A percentile compares a stretch with the other conserved stretches of the same genome.
Evolutionary conservation across 2,329 filamentous ascomycete species (phyloP).

Genomic region (Sporothrix globosa): DNA sequence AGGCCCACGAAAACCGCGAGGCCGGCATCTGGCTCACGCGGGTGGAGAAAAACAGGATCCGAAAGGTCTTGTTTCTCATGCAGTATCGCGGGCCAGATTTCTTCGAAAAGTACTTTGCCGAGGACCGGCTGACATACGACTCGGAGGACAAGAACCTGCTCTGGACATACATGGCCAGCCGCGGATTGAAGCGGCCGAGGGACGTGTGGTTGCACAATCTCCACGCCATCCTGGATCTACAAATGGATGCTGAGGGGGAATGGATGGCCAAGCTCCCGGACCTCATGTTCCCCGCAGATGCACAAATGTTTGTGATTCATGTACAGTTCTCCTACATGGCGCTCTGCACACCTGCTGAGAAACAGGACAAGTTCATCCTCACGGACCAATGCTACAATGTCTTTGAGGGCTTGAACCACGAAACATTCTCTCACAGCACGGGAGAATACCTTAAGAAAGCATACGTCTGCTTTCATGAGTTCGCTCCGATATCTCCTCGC

Average conservation of each 20-base stretch:
- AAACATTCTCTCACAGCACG: neutral
- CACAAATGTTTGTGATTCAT: neutral
- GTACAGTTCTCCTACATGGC: neutral
- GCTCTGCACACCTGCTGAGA: neutral
- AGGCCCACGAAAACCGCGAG: neutral
- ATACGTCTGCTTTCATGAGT: neutral
- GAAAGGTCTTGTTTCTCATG: neutral
- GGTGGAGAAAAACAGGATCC: neutral
- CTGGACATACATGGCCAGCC: neutral
- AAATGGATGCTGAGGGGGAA: neutral
- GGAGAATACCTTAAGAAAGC: neutral
- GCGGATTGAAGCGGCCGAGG: neutral
- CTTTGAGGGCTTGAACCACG: neutral
- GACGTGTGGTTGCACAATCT: constrained; percentile 1
- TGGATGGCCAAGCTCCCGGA: neutral
- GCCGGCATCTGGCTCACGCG: neutral
- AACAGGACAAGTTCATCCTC: neutral
- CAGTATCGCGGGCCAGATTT: neutral
- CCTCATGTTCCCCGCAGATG: neutral
- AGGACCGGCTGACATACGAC: neutral
- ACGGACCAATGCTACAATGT: neutral
- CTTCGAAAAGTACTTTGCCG: neutral
- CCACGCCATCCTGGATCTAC: neutral
- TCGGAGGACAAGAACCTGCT: neutral
- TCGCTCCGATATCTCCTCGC: neutral